Conservation (phyloP, 345 rosid species). For the Zanthoxylum bungeanum region DNA sequence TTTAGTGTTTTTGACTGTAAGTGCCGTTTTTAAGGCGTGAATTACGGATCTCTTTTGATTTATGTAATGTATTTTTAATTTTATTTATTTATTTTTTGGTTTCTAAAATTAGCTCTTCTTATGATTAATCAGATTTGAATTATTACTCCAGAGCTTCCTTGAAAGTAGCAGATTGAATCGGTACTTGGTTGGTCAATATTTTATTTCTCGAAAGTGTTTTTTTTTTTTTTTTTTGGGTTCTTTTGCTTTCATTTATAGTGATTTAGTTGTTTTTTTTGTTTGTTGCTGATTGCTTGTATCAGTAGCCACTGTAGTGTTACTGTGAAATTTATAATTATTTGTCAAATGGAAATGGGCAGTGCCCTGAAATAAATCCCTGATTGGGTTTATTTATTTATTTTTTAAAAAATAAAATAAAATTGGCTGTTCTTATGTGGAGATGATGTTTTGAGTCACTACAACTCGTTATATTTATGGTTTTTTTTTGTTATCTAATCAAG, state of each 20-base stretch:
- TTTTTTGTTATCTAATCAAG: background rate
- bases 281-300: background rate
- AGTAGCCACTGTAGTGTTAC: too few species aligned
- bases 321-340: background rate
- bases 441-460: background rate
- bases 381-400: background rate
- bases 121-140: slow-evolving; percentile 17
- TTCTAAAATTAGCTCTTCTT: slow-evolving; percentile 7
- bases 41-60: slow-evolving; percentile 59
- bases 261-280: background rate
- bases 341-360: background rate
- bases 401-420: too few species aligned
- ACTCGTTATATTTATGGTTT: background rate
- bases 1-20: slow-evolving; percentile 18
- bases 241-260: slow-evolving; percentile 4
- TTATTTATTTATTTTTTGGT: slow-evolving; percentile 29
- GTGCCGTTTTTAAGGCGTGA: slow-evolving; percentile 29
- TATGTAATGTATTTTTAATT: slow-evolving; percentile 17
- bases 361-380: background rate
- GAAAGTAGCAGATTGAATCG: slow-evolving; percentile 37
- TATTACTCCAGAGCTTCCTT: slow-evolving; percentile 25
- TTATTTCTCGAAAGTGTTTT: background rate
- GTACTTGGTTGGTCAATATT: slow-evolving; percentile 15
- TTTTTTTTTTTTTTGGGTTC: slow-evolving; percentile 1
- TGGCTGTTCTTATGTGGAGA: background rate